phyloP scores from a whole-genome alignment of 2,329 filamentous ascomycete species.

The Fusarium subtropicale region DNA sequence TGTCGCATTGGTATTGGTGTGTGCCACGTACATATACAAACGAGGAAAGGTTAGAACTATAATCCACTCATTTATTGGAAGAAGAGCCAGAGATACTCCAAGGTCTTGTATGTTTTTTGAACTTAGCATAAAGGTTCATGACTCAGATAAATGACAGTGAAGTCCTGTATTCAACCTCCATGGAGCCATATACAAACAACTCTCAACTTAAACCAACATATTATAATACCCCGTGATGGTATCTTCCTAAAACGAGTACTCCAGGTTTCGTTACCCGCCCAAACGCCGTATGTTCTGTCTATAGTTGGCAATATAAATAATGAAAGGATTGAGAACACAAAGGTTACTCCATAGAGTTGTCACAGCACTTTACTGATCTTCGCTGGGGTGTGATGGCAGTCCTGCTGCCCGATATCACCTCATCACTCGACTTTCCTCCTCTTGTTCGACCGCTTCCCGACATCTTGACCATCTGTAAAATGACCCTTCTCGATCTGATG shows the following conservation, averaged over 20 bases:
- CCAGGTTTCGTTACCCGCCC: slow-evolving; percentile 1
- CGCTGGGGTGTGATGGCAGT: not conserved
- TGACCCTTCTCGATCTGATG: slow-evolving; percentile 68
- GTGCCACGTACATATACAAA: not conserved
- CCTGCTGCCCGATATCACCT: not conserved
- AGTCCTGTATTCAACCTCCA: not conserved
- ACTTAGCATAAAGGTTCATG: not conserved
- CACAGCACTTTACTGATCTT: not conserved
- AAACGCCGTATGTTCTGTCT: slow-evolving; percentile 35
- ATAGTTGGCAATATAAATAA: slow-evolving; percentile 5
- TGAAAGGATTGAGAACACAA: not conserved
- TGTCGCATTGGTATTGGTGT: not conserved
- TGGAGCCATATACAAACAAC: not conserved
- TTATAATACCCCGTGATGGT: slow-evolving; percentile 29
- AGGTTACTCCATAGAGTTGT: not conserved
- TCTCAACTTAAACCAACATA: not conserved
- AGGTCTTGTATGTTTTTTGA: not conserved
- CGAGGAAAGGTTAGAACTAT: not conserved
- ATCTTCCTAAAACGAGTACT: slow-evolving; percentile 28
- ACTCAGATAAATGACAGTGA: not conserved
- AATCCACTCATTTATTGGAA: not conserved
- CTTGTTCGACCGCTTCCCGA: slow-evolving; percentile 57
- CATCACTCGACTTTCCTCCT: slow-evolving; percentile 57
- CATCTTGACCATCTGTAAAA: slow-evolving; percentile 60
- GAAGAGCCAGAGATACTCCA: not conserved